Evolutionary conservation across 768 basidiomycete genomes (phyloP), one percentile per base, ranked within the genome.

Genomic region (Vararia minispora): DNA sequence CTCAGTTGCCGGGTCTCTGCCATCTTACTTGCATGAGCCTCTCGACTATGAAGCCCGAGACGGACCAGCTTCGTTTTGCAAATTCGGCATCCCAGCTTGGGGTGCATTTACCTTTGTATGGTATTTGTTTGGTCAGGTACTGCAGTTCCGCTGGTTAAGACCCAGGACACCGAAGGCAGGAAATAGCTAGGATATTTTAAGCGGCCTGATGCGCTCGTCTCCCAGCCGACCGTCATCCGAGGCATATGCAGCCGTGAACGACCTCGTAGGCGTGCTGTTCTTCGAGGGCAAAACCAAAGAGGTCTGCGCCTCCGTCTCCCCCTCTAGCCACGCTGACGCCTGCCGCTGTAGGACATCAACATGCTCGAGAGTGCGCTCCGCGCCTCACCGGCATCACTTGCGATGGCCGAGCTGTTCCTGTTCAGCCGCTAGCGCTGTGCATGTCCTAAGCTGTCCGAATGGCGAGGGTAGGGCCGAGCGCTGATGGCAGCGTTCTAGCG

Each of bases 221-320:
- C n/a, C n/a, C n/a, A n/a, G n/a, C n/a, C n/a, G n/a, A n/a, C n/a
- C n/a, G n/a, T n/a, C n/a, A n/a, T n/a, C n/a, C n/a, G n/a, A n/a
- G n/a, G n/a, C n/a, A n/a, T n/a, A n/a, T n/a, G n/a, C n/a, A n/a
- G 81, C 82, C 28, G 68, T 76, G 29, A 88, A 86, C 53, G 80
- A 87, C 48, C 60, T 85, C 3, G 69, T 79, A 2, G 84, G 87
- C 24, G 67, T 75, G 6, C 55, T 80, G 28, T 58, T 88, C 33
- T 72, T 70, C 42, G 77, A 79, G 49, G 85, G 85, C 10, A 72
- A 71, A 43, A 44, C 86, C 25, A 74, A 71, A 50, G 77, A 86
- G 69, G 84, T 78, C 11, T 25, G 60, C 47, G 6, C 9, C 8
- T 27, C 21, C 20, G n/a, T 6, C 13, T 3, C 17, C 13, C 6